A percentile compares a stretch with the other conserved stretches of the same genome.
Conservation (phyloP, 2,329 filamentous ascomycete genomes). For the Aciculosporium take region DNA sequence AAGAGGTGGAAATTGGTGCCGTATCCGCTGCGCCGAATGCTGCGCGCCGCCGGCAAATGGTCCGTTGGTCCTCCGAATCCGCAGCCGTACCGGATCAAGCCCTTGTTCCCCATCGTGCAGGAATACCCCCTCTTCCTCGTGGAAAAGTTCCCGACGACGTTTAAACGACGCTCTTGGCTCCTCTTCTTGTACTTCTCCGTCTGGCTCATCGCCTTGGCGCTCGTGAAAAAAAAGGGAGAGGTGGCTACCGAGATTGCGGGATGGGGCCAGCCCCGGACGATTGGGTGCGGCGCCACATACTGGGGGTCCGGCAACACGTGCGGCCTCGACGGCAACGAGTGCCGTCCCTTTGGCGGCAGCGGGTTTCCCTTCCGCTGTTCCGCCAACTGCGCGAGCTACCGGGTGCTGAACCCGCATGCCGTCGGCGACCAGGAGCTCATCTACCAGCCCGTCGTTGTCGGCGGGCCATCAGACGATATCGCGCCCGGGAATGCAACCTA, state of each 20-base stretch:
- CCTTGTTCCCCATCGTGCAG: slow-evolving; percentile 52
- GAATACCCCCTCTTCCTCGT: slow-evolving; percentile 49
- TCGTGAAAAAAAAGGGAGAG: slow-evolving; percentile 53
- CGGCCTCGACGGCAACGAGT: slow-evolving; percentile 59
- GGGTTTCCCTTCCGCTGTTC: slow-evolving; percentile 64
- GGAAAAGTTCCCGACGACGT: slow-evolving; percentile 45
- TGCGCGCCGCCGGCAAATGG: slow-evolving; percentile 33
- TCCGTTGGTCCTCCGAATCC: slow-evolving; percentile 41
- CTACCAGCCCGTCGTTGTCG: slow-evolving; percentile 52
- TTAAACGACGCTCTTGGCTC: slow-evolving; percentile 43
- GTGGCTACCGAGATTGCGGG: slow-evolving; percentile 46
- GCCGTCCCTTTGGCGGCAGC: slow-evolving; percentile 58
- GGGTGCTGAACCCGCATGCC: slow-evolving; percentile 57
- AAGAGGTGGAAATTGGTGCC: slow-evolving; percentile 46
- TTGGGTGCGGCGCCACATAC: slow-evolving; percentile 54
- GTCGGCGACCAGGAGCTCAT: slow-evolving; percentile 56
- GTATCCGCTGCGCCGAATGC: slow-evolving; percentile 34
- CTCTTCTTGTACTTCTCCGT: slow-evolving; percentile 45
- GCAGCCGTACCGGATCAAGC: slow-evolving; percentile 33
- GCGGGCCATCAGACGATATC: slow-evolving; percentile 39
- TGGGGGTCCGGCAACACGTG: slow-evolving; percentile 60
- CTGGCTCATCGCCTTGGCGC: slow-evolving; percentile 56
- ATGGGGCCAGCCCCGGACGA: slow-evolving; percentile 50
- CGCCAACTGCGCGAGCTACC: slow-evolving; percentile 52
- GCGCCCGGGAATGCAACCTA: slow-evolving; percentile 44